Evolutionary conservation across 495 filamentous ascomycete genomes (phyloP).

Genomic region (Lepidopterella palustris): DNA sequence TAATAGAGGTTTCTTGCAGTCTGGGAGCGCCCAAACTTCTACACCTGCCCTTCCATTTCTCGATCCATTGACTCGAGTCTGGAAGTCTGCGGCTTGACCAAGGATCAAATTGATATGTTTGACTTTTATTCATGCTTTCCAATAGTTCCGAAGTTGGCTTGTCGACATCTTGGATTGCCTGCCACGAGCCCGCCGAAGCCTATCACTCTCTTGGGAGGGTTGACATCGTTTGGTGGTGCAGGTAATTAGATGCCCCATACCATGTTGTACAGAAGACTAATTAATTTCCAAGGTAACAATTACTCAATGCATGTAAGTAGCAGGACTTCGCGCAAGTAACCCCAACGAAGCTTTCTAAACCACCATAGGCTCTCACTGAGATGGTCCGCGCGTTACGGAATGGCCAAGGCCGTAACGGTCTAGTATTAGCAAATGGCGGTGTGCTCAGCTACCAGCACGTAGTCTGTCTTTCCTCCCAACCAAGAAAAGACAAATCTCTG

Average conservation of each 20-base stretch:
- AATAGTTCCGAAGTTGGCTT: constrained; percentile 53
- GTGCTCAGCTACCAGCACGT: constrained; percentile 50
- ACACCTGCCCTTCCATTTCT: constrained; percentile 46
- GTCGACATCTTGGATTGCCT: constrained; percentile 45
- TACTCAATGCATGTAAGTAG: constrained; percentile 52
- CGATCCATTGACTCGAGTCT: constrained; percentile 45
- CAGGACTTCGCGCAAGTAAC: background rate
- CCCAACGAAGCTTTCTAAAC: background rate
- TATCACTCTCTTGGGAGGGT: constrained; percentile 48
- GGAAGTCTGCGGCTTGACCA: constrained; percentile 31
- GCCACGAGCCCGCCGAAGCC: constrained; percentile 40
- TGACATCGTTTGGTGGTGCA: constrained; percentile 54
- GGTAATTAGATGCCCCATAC: constrained; percentile 25
- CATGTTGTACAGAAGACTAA: background rate
- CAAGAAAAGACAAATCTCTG: constrained; percentile 31
- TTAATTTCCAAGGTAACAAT: constrained; percentile 38
- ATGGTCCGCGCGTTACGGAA: constrained; percentile 43
- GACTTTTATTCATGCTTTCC: constrained; percentile 58
- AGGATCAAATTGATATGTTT: constrained; percentile 46
- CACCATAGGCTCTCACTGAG: constrained; percentile 42
- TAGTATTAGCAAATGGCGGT: constrained; percentile 53
- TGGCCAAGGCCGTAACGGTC: constrained; percentile 38
- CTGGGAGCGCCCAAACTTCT: constrained; percentile 49
- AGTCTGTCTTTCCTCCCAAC: constrained; percentile 43
- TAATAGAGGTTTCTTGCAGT: constrained; percentile 33